Conservation (phyloP, 106 monocot genomes). For the Narthecium ossifragum region DNA sequence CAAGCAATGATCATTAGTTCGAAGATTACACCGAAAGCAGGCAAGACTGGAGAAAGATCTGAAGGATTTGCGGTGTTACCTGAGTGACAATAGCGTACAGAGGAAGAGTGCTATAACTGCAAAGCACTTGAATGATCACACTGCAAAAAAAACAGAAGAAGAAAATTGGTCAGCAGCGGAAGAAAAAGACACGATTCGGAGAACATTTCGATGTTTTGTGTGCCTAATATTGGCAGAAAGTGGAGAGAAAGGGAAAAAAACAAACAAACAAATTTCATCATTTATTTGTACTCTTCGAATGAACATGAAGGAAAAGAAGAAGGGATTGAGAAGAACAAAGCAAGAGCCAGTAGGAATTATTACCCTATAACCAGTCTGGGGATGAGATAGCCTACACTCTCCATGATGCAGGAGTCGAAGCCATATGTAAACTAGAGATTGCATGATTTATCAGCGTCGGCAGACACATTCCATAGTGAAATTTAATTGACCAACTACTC, state of each 20-base stretch:
- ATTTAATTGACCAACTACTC: neutral
- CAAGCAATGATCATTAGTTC: neutral
- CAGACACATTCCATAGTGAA: neutral
- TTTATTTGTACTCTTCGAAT: too few relatives aligned
- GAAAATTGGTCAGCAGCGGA: too few relatives aligned
- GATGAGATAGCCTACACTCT: slow-evolving; percentile 43
- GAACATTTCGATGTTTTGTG: neutral
- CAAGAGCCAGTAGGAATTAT: neutral
- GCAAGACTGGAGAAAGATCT: neutral
- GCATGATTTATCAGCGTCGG: neutral
- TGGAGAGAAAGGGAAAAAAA: neutral
- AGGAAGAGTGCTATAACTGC: slow-evolving; percentile 61
- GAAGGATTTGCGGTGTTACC: slow-evolving; percentile 9
- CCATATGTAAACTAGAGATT: slow-evolving; percentile 53
- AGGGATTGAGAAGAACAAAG: neutral
- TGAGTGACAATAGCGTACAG: slow-evolving; percentile 65
- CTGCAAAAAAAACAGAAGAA: too few relatives aligned
- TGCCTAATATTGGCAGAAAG: neutral
- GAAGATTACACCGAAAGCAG: neutral
- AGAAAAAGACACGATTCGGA: neutral
- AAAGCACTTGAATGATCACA: slow-evolving; percentile 42
- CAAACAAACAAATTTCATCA: neutral
- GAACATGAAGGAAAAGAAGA: too few relatives aligned
- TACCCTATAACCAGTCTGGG: slow-evolving; percentile 74
- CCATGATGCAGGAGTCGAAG: slow-evolving; percentile 80